Evolutionary conservation across 805 yeast genomes (phyloP).

Genomic region (Komagataella pseudopastoris): DNA sequence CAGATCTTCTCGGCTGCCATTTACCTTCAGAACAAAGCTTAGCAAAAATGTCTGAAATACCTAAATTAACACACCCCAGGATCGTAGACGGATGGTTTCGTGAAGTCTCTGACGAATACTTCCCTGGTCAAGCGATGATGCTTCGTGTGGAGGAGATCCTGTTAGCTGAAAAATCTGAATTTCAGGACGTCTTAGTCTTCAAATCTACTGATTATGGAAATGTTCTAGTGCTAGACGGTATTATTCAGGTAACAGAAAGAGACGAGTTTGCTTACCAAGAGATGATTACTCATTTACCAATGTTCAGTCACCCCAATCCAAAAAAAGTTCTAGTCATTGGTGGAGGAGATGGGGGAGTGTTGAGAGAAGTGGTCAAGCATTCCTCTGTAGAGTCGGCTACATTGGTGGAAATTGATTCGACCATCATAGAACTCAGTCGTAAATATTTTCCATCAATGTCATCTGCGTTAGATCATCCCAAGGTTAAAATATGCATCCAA

Average conservation of each 20-base stretch:
- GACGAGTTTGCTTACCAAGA: conserved; percentile 97
- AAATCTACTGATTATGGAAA: conserved; percentile 91
- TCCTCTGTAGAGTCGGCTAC: conserved; percentile 75
- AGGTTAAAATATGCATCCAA: conserved; percentile 82
- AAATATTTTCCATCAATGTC: conserved; percentile 83
- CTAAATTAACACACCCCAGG: conserved; percentile 38
- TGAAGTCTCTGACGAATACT: conserved; percentile 88
- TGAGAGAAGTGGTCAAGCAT: conserved; percentile 90
- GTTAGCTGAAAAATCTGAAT: conserved; percentile 74
- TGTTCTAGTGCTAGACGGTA: conserved; percentile 88
- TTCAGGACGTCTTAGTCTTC: conserved; percentile 89
- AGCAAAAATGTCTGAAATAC: background rate
- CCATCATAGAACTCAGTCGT: conserved; percentile 79
- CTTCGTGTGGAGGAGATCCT: conserved; percentile 77
- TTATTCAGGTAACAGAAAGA: conserved; percentile 91
- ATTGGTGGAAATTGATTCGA: conserved; percentile 91
- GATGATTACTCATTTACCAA: conserved; percentile 90
- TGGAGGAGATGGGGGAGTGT: conserved; percentile 98
- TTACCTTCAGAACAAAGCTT: background rate
- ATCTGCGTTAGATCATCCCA: conserved; percentile 72
- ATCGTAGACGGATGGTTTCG: conserved; percentile 91
- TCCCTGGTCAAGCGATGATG: conserved; percentile 99
- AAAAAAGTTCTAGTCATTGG: conserved; percentile 90
- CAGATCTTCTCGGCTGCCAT: background rate
- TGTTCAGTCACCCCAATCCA: conserved; percentile 91